phyloP scores from a whole-genome alignment of 495 filamentous ascomycete genomes.

The Coniosporium apollinis region DNA sequence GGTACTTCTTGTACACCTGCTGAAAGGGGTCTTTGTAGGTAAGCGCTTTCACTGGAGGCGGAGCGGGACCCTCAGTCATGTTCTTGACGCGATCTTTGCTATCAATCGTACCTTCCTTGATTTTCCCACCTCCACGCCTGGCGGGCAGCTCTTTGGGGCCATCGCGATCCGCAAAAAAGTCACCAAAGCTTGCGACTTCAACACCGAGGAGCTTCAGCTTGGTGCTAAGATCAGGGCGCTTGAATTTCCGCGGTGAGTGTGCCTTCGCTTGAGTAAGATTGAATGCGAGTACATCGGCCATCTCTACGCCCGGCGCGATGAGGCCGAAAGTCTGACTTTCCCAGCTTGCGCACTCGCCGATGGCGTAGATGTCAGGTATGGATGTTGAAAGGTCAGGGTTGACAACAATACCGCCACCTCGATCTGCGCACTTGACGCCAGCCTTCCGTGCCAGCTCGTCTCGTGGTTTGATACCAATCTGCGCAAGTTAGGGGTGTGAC shows the following conservation, averaged over 20 bases:
- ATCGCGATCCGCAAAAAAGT: slow-evolving; percentile 89
- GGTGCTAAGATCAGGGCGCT: slow-evolving; percentile 78
- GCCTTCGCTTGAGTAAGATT: slow-evolving; percentile 74
- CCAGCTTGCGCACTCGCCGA: slow-evolving; percentile 93
- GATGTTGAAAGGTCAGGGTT: slow-evolving; percentile 58
- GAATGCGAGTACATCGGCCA: slow-evolving; percentile 92
- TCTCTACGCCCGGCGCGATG: slow-evolving; percentile 87
- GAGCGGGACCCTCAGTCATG: slow-evolving; percentile 35
- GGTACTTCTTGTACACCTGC: slow-evolving; percentile 92
- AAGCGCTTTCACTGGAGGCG: slow-evolving; percentile 60
- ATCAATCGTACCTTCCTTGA: slow-evolving; percentile 23
- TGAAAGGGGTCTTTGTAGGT: slow-evolving; percentile 88
- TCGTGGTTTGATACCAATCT: slow-evolving; percentile 69
- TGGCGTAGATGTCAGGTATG: slow-evolving; percentile 61
- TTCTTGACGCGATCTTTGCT: slow-evolving; percentile 28
- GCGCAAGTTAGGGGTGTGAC: slow-evolving; percentile 3
- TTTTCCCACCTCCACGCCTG: slow-evolving; percentile 22
- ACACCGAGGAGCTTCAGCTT: slow-evolving; percentile 89
- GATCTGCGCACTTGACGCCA: slow-evolving; percentile 56
- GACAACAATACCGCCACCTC: slow-evolving; percentile 67
- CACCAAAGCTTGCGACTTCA: slow-evolving; percentile 88
- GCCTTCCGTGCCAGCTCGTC: slow-evolving; percentile 61
- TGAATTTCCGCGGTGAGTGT: slow-evolving; percentile 54
- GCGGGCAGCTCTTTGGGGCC: slow-evolving; percentile 61
- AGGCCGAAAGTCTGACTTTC: slow-evolving; percentile 84